phyloP scores from a whole-genome alignment of 257 asterid genomes.

The Solanum infundibuliforme region DNA sequence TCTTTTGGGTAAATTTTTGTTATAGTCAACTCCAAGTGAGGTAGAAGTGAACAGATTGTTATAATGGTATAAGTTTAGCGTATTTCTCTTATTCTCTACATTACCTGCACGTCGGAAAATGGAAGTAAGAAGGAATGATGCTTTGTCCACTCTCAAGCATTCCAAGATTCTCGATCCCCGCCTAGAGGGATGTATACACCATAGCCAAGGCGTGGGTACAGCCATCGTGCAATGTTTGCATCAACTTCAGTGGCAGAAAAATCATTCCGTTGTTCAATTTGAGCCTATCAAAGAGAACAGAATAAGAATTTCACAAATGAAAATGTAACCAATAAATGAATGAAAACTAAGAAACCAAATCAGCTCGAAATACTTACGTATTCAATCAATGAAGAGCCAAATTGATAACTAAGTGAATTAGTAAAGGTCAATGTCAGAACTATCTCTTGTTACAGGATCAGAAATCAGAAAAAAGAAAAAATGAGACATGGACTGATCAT shows the following conservation, averaged over 20 bases:
- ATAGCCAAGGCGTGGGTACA: slow-evolving; percentile 57
- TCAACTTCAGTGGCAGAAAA: slow-evolving; percentile 63
- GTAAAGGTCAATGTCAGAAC: neutral
- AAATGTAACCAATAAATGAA: neutral
- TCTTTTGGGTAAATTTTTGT: no score
- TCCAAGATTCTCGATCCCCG: no score
- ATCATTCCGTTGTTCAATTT: slow-evolving; percentile 78
- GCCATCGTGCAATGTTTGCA: slow-evolving; percentile 23
- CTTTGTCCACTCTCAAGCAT: no score
- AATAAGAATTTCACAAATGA: neutral
- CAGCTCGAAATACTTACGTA: slow-evolving; percentile 36
- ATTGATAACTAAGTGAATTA: slow-evolving; percentile 41
- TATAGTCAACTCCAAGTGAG: no score
- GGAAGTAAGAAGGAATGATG: no score
- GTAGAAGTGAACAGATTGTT: no score
- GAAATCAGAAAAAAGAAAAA: neutral
- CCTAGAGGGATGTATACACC: slow-evolving; percentile 32
- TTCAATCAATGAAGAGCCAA: slow-evolving; percentile 64
- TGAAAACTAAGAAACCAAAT: neutral
- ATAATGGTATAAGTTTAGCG: no score
- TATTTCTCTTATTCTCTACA: no score
- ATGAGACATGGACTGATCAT: slow-evolving; percentile 30
- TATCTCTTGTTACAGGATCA: neutral
- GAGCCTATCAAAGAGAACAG: slow-evolving; percentile 27
- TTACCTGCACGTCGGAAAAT: no score